These are phyloP conservation scores for Phytophthora meadii DNA, from an alignment of 352 stramenopile genomes.

Conservation along the genomic window DNA sequence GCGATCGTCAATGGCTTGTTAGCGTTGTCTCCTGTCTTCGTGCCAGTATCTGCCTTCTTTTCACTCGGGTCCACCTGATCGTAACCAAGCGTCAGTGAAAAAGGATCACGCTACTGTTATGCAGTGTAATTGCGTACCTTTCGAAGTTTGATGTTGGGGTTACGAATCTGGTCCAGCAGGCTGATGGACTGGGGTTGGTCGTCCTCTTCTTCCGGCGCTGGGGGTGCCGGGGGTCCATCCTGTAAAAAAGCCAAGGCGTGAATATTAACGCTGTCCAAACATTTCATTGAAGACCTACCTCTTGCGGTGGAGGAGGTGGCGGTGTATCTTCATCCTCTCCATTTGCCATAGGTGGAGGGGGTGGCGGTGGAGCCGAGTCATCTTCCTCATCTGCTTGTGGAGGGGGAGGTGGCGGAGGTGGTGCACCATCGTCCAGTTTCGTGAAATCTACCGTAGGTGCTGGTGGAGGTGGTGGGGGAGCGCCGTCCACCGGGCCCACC, in stretches of 20 bases:
- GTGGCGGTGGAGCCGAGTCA: conserved; percentile 52
- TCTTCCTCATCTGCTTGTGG: conserved; percentile 42
- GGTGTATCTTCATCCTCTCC: conserved; percentile 53
- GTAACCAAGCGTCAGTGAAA: conserved; percentile 4
- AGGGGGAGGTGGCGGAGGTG: conserved; percentile 54
- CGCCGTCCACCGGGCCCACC: conserved; percentile 71
- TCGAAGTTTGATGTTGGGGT: conserved; percentile 61
- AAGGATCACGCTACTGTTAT: not conserved
- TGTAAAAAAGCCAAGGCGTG: conserved; percentile 7
- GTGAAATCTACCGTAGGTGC: conserved; percentile 67
- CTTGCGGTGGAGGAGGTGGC: conserved; percentile 55
- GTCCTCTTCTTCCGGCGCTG: conserved; percentile 40
- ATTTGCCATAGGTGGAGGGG: conserved; percentile 43
- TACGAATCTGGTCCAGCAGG: conserved; percentile 71
- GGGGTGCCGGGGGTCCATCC: conserved; percentile 40
- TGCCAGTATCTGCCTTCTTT: conserved; percentile 35
- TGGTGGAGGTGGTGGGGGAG: conserved; percentile 69
- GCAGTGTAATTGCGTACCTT: conserved; percentile 35
- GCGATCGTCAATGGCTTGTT: conserved; percentile 74
- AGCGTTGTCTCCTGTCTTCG: conserved; percentile 42
- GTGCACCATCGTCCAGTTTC: conserved; percentile 48
- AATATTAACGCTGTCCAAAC: not conserved
- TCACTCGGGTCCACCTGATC: conserved; percentile 43
- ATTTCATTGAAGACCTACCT: conserved; percentile 29
- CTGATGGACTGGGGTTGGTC: conserved; percentile 36